Evolutionary conservation across 139 green algal species (phyloP), one percentile per base, ranked within the genome.

Genomic region (Chlamydomonas sp.): DNA sequence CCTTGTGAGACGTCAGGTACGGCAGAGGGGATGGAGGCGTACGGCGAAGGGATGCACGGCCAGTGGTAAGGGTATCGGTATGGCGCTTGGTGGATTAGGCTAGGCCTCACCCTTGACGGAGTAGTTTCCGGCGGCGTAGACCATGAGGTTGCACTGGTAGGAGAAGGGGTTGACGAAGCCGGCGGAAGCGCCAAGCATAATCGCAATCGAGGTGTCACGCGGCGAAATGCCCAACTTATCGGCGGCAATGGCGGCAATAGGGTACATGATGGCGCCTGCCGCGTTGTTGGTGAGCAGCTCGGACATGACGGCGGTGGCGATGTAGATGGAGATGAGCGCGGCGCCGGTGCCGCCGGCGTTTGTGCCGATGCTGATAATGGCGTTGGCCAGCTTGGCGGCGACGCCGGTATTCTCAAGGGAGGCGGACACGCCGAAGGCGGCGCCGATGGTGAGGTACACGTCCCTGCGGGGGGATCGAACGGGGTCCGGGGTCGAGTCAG

Each of bases 71-170:
- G 31, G 31, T 49, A 49, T 49, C 31, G 31, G 31, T 0, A 49
- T 49, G 31, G 31, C 31, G 31, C 31, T 49, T 49, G 31, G 31
- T 49, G 31, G 31, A 49, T 49, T 49, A 49, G 31, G 31, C 31
- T 49, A 49, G 31, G 31, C 31, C 31, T 49, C 31, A 49, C 31
- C 66, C 66, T 71, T 71, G 7, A 88, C 74, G 15, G 77, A 81
- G 89, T 96, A 96, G 63, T 93, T 92, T n/a, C 94, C 94, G 3
- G 94, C 92, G 2, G 88, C 89, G 83, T 92, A 95, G 10, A 96
- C 93, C 95, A 97, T 97, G 31, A 97, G 91, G 91, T 97, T 96
- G 86, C 74, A 91, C 87, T 96, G 94, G 90, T 96, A 96, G 64
- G 80, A 84, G 90, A 94, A 95, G 16, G 93, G 94, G 66, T 88